Conservation (phyloP, 257 asterid genomes). For the Thymus quinquecostatus region DNA sequence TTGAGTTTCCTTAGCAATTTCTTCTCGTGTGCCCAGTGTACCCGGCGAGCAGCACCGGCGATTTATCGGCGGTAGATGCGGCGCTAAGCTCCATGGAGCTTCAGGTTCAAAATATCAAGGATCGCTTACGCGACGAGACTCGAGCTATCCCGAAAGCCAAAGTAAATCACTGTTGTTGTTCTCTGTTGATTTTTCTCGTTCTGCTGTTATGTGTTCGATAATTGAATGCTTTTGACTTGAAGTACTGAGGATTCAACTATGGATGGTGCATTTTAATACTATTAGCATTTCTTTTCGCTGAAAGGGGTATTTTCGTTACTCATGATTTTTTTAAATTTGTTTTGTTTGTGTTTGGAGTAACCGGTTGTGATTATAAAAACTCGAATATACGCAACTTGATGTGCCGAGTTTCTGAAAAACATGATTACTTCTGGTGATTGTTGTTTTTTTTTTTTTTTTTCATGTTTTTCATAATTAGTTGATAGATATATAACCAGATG, state of each 20-base stretch:
- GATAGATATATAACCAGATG: background rate
- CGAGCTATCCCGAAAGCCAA: slow-evolving; percentile 92
- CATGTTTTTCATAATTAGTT: too few species aligned
- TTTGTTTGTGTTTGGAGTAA: too few species aligned
- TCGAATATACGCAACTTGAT: background rate
- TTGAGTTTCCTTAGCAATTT: background rate
- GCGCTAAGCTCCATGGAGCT: slow-evolving; percentile 82
- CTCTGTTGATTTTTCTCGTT: background rate
- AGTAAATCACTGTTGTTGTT: slow-evolving; percentile 37
- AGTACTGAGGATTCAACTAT: background rate
- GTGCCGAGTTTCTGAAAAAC: background rate
- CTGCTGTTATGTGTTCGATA: background rate
- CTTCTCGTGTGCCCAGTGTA: slow-evolving; percentile 57
- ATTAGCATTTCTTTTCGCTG: background rate
- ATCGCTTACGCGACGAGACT: slow-evolving; percentile 75
- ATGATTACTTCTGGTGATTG: background rate
- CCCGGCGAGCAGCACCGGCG: slow-evolving; percentile 73
- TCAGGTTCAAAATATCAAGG: slow-evolving; percentile 79
- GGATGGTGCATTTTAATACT: background rate
- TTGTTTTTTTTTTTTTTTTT: too few species aligned
- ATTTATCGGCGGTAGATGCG: slow-evolving; percentile 74
- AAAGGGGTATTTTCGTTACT: background rate
- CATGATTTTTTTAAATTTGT: too few species aligned
- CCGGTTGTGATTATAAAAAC: too few species aligned
- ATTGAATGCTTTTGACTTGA: slow-evolving; percentile 17